Conservation (phyloP, 768 basidiomycete species). For the Tylopilus subfusipes region DNA sequence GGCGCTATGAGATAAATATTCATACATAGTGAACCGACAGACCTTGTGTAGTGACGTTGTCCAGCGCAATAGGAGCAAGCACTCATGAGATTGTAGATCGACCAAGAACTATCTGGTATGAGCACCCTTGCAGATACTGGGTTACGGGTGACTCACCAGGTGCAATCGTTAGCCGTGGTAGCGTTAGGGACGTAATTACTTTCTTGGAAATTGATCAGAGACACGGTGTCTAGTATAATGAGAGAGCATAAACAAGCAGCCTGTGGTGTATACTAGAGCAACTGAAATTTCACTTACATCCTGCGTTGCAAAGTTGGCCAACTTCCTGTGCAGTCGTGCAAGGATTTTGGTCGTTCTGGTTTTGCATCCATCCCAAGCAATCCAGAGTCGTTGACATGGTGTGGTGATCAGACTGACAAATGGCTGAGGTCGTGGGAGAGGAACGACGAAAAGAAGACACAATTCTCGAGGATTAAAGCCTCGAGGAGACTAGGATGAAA, state of each 20-base stretch:
- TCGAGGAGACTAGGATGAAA: background rate
- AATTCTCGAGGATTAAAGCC: background rate
- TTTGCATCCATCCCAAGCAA: slow-evolving; percentile 14
- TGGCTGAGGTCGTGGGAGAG: background rate
- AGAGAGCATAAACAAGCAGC: background rate
- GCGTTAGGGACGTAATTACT: slow-evolving; percentile 16
- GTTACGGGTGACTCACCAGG: slow-evolving; percentile 17
- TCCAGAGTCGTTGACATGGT: slow-evolving; percentile 10
- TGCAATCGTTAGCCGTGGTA: slow-evolving; percentile 17
- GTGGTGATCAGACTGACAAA: background rate
- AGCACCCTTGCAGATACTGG: background rate
- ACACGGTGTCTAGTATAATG: slow-evolving; percentile 14
- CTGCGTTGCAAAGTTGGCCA: slow-evolving; percentile 17
- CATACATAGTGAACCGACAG: background rate
- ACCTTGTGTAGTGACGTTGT: slow-evolving; percentile 16
- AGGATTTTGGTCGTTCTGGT: slow-evolving; percentile 7
- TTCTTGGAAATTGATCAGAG: slow-evolving; percentile 15
- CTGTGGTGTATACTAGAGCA: background rate
- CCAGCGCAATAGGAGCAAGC: slow-evolving; percentile 23
- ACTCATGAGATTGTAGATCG: slow-evolving; percentile 29
- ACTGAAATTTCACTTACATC: slow-evolving; percentile 10
- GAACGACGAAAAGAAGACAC: background rate
- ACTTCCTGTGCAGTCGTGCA: slow-evolving; percentile 17
- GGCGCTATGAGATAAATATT: background rate
- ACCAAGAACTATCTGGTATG: slow-evolving; percentile 25